Conservation (phyloP, 2,329 filamentous ascomycete species). For the Periconia sp. region DNA sequence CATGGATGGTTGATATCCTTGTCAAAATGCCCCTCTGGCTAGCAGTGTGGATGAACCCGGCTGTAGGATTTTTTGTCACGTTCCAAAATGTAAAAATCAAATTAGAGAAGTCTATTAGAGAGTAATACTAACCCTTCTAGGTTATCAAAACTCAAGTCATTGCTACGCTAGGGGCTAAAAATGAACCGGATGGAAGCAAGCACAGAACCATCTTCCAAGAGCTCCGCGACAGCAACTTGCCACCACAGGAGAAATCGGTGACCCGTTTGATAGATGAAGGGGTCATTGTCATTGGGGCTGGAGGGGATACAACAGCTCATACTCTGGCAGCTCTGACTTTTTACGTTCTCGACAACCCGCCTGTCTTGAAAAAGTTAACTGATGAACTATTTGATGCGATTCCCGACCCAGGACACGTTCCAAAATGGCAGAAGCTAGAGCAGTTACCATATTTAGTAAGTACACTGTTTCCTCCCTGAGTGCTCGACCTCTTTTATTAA, state of each 20-base stretch:
- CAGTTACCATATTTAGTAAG: not conserved
- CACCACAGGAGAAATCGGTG: slow-evolving; percentile 14
- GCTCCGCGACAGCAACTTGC: slow-evolving; percentile 26
- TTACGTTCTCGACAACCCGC: slow-evolving; percentile 8
- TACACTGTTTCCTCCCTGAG: too few species aligned
- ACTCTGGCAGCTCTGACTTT: slow-evolving; percentile 3
- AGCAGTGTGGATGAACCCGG: slow-evolving; percentile 1
- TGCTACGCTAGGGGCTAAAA: too few species aligned
- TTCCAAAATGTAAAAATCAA: not conserved
- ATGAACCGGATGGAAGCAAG: not conserved
- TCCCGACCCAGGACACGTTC: not conserved
- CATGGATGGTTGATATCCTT: slow-evolving; percentile 4
- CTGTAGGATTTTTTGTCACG: slow-evolving; percentile 2
- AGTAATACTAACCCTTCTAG: too few species aligned
- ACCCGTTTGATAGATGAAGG: slow-evolving; percentile 13
- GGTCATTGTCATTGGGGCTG: slow-evolving; percentile 7
- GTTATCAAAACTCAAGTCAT: too few species aligned
- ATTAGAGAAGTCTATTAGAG: too few species aligned
- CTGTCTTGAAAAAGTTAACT: not conserved
- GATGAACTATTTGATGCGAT: slow-evolving; percentile 1
- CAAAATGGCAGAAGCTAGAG: slow-evolving; percentile 4
- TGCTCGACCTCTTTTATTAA: too few species aligned
- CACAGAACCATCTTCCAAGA: slow-evolving; percentile 34
- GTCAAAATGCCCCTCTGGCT: not conserved
- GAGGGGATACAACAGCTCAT: slow-evolving; percentile 4